A percentile compares a stretch with the other conserved stretches of the same genome.
These are phyloP conservation scores for Auriculariales sp. DNA, from an alignment of 768 basidiomycete species.

Conservation along the genomic window DNA sequence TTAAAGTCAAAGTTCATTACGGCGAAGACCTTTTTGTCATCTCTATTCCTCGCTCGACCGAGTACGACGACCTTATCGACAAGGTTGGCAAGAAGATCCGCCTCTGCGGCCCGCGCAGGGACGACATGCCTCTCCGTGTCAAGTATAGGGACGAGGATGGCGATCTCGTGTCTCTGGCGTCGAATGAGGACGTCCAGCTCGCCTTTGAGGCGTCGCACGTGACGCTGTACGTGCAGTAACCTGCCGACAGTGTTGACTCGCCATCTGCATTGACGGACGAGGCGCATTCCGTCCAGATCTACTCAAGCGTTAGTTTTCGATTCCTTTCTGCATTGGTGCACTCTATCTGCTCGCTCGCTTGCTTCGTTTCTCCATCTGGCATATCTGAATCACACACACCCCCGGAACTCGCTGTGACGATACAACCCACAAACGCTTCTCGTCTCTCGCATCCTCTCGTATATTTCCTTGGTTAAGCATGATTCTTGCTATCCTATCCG, in stretches of 20 bases:
- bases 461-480: constrained; percentile 4
- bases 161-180: constrained; percentile 74
- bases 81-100: constrained; percentile 88
- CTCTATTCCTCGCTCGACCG: constrained; percentile 66
- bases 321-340: not conserved
- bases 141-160: constrained; percentile 90
- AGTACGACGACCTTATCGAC: constrained; percentile 74
- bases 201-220: constrained; percentile 68
- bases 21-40: constrained; percentile 93
- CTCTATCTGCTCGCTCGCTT: not conserved
- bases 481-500: too few species aligned
- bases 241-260: not conserved
- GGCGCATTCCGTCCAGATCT: constrained; percentile 3
- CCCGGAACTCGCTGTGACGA: constrained; percentile 1
- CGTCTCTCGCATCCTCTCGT: constrained; percentile 5
- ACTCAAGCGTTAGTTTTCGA: not conserved
- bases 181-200: constrained; percentile 88
- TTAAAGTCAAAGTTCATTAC: constrained; percentile 91
- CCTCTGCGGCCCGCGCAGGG: constrained; percentile 69
- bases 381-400: not conserved
- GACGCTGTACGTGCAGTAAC: constrained; percentile 63
- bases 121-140: constrained; percentile 68
- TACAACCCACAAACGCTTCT: not conserved
- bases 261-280: not conserved
- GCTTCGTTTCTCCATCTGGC: too few species aligned